Conservation (phyloP, 2,329 filamentous ascomycete genomes). For the Colletotrichum horii region DNA sequence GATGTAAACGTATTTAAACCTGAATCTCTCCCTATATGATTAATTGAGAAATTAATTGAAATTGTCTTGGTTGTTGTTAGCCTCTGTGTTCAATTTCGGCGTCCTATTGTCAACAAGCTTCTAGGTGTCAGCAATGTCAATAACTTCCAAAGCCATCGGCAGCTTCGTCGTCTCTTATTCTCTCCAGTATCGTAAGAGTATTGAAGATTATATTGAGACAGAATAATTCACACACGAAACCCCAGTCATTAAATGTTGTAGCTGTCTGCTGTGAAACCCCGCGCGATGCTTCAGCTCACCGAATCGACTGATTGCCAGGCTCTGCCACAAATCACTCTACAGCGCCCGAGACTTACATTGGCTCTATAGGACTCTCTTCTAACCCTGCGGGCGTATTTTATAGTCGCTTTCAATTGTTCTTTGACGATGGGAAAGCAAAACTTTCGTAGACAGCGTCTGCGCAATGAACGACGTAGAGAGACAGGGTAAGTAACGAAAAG, state of each 20-base stretch:
- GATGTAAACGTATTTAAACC: neutral
- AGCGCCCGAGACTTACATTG: neutral
- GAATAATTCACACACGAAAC: neutral
- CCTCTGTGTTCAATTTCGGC: fast-evolving
- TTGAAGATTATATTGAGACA: fast-evolving
- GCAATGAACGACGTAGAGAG: no score
- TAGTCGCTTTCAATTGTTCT: neutral
- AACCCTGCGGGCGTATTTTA: neutral
- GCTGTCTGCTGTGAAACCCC: neutral
- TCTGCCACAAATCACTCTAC: fast-evolving
- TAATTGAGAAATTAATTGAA: no score
- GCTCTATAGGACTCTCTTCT: neutral
- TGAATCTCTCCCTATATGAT: no score
- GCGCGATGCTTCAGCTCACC: neutral
- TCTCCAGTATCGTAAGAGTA: neutral
- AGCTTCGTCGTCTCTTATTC: fast-evolving
- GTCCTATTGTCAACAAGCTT: neutral
- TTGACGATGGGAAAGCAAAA: fast-evolving
- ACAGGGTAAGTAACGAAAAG: no score
- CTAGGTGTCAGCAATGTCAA: fast-evolving
- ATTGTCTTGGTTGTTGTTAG: no score
- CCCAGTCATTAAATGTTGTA: fast-evolving
- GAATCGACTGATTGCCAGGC: neutral
- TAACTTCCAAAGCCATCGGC: fast-evolving
- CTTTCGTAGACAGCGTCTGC: no score